Evolutionary conservation across 2,329 filamentous ascomycete species (phyloP), one percentile per base, ranked within the genome.

Genomic region (Helminthosporium solani): DNA sequence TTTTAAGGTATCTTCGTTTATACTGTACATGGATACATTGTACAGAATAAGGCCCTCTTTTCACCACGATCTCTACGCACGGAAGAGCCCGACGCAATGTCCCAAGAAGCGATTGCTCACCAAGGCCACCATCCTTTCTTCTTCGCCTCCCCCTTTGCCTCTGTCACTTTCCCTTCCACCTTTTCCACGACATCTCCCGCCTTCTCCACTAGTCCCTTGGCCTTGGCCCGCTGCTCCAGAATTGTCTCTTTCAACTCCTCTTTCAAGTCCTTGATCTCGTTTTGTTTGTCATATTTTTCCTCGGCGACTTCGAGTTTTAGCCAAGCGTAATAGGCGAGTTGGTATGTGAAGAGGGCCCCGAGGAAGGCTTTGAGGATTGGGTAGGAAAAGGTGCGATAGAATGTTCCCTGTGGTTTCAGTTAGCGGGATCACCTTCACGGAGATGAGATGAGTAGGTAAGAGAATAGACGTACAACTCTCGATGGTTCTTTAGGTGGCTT

Each of bases 241-340:
- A 66, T 51, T 34, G 53, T 60, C 14, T 55, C 50, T 33, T 49
- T 52, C 31, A 68, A 45, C 42, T 66, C 54, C 15, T 47, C 42
- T 21, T 61, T 59, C 40, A 66, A 30, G 19, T 51, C 50, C 12
- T 36, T 41, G 19, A 64, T 58, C 39, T 60, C 57, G 5, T 37
- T 52, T 14, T 45, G 44, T 33, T 80, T 81, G 35, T 83, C 75
- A 16, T 73, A 72, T 61, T 79, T 83, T 46, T 81, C 75, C 72
- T 94, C 88, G 43, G 88, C 78, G 27, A 80, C 79, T 68, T 91
- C 88, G 40, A 92, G 75, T 70, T 85, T 88, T 30, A 81, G 66
- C 88, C 88, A 94, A 12, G 73, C 73, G 74, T 82, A 89, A 71
- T 91, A 92, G 12, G 79, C 70, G n/a, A 87, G 60, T 70, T 94